These are phyloP conservation scores for Pleoardoris graminearum DNA, from an alignment of 2,329 filamentous ascomycete genomes.

Conservation along the genomic window DNA sequence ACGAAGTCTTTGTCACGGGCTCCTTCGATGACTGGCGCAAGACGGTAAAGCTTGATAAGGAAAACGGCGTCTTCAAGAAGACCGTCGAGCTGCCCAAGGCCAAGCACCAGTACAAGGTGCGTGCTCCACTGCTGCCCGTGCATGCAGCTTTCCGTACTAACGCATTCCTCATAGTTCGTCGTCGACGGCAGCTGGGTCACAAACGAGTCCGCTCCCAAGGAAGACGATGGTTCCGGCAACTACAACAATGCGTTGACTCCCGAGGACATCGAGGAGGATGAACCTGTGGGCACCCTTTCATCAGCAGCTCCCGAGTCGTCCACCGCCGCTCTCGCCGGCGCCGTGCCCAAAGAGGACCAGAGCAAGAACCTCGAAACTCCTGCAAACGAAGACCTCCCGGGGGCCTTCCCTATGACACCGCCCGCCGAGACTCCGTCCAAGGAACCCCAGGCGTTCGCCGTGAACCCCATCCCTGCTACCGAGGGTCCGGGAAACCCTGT, in stretches of 20 bases:
- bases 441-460: slow-evolving; percentile 53
- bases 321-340: slow-evolving; percentile 69
- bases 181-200: slow-evolving; percentile 90
- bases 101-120: slow-evolving; percentile 95
- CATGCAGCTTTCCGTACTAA: slow-evolving; percentile 8
- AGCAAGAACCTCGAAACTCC: slow-evolving; percentile 24
- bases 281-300: slow-evolving; percentile 60
- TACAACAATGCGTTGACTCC: slow-evolving; percentile 89
- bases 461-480: slow-evolving; percentile 64
- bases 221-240: slow-evolving; percentile 81
- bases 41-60: slow-evolving; percentile 79
- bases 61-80: slow-evolving; percentile 74
- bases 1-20: slow-evolving; percentile 91
- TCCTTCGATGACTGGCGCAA: slow-evolving; percentile 95
- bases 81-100: slow-evolving; percentile 69
- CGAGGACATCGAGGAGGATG: slow-evolving; percentile 64
- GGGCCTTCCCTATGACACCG: slow-evolving; percentile 75
- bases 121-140: slow-evolving; percentile 24
- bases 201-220: slow-evolving; percentile 78
- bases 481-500: slow-evolving; percentile 74
- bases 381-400: slow-evolving; percentile 54
- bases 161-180: slow-evolving; percentile 69
- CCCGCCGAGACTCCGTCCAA: slow-evolving; percentile 57
- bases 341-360: slow-evolving; percentile 62
- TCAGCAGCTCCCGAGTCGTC: slow-evolving; percentile 71